Evolutionary conservation across 805 yeast genomes (phyloP).

Genomic region (Starmerella lactis-condensi): DNA sequence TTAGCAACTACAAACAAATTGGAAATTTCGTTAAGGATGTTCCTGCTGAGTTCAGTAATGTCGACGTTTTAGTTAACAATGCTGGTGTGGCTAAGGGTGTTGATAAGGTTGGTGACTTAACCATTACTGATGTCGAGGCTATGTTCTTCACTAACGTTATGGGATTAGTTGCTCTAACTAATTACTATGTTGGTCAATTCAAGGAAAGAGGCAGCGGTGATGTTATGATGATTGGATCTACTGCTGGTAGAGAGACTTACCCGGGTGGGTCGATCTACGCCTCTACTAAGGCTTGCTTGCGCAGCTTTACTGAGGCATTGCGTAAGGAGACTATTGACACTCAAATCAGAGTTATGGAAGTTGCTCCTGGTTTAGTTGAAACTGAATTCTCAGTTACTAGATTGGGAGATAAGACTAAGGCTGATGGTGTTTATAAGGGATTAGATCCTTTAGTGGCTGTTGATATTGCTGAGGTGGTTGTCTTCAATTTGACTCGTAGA

Average conservation of each 20-base stretch:
- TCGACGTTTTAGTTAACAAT: conserved; percentile 47
- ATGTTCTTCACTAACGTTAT: conserved; percentile 79
- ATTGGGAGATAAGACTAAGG: conserved; percentile 43
- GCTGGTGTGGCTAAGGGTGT: conserved; percentile 59
- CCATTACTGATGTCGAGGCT: conserved; percentile 41
- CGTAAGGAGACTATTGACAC: conserved; percentile 62
- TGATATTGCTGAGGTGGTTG: conserved; percentile 59
- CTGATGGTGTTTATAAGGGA: conserved; percentile 46
- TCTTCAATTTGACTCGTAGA: conserved; percentile 47
- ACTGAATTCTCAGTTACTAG: conserved; percentile 55
- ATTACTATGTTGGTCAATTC: conserved; percentile 54
- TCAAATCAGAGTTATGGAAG: conserved; percentile 49
- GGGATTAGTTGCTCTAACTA: conserved; percentile 71
- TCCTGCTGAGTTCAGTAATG: conserved; percentile 36
- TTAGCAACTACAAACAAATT: conserved; percentile 34
- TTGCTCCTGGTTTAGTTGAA: conserved; percentile 66
- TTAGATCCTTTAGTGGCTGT: conserved; percentile 52
- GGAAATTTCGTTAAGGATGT: conserved; percentile 34
- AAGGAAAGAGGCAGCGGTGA: conserved; percentile 46
- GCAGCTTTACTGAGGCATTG: conserved; percentile 38
- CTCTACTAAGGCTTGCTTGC: conserved; percentile 45
- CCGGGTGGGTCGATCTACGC: conserved; percentile 59
- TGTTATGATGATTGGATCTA: conserved; percentile 46
- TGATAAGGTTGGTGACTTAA: conserved; percentile 55
- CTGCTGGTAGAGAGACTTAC: conserved; percentile 54